A percentile compares a stretch with the other conserved stretches of the same genome.
Conservation (phyloP, 371 early-diverging fungal genomes). For the Mortierella sp. region DNA sequence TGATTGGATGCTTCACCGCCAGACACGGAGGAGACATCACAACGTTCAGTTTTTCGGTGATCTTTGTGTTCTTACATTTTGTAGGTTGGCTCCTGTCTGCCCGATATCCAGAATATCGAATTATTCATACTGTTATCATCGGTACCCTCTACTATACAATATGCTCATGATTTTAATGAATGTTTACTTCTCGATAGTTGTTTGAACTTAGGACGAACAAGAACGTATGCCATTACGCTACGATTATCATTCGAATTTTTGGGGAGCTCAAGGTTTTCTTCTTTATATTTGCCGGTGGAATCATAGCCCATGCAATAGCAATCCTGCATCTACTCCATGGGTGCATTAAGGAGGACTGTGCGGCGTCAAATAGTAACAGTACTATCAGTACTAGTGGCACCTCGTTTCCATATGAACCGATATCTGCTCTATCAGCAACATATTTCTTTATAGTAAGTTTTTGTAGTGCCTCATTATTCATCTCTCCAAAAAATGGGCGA, state of each 20-base stretch:
- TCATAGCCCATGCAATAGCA: slow-evolving; percentile 22
- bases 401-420: background rate
- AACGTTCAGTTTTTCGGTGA: background rate
- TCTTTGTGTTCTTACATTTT: background rate
- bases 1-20: background rate
- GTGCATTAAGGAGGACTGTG: background rate
- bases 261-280: slow-evolving; percentile 26
- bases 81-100: background rate
- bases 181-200: slow-evolving; percentile 13
- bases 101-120: background rate
- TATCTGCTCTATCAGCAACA: background rate
- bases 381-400: too few relatives aligned
- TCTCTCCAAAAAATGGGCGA: too few relatives aligned
- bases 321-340: slow-evolving; percentile 14
- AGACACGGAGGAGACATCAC: background rate
- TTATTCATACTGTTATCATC: background rate
- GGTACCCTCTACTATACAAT: background rate
- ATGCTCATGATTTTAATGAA: background rate
- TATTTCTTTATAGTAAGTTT: background rate
- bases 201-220: slow-evolving; percentile 23
- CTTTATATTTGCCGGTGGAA: slow-evolving; percentile 26
- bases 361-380: background rate
- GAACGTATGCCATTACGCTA: slow-evolving; percentile 24
- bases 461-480: background rate
- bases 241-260: slow-evolving; percentile 27